Evolutionary conservation across 2,329 filamentous ascomycete species (phyloP), one percentile per base, ranked within the genome.

Genomic region (Echinosphaeria canescens): DNA sequence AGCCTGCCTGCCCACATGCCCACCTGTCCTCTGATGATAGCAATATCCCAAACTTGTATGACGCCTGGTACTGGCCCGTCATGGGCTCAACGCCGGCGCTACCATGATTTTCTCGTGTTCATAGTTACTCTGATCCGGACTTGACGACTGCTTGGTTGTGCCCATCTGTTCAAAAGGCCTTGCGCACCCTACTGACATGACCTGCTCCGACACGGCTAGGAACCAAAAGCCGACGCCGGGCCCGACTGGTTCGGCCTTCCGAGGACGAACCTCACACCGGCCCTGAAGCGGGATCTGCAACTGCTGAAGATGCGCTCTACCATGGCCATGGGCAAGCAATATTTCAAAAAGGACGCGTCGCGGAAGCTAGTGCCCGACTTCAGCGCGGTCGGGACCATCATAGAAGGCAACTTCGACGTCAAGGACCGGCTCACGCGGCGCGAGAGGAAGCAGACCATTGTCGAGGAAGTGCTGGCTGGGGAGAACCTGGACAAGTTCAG

Each of bases 341-440:
- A 85, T 41, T 91, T 91, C 58, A 90, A 85, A 47, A 95, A 93
- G 48, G 73, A 85, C 27, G 64, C 54, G 27, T 62, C 68, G 29
- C 82, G 75, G 43, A 59, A 64, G 31, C 56, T 67, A 32, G 51
- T 75, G 2, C 88, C 88, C 2, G 70, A 81, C 33, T 95, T 76
- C 44, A 90, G 78, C 13, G 80, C 91, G 40, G 68, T 92, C 15
- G 88, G 85, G 30, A 85, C 79, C 5, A 68, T 98, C 31, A 64
- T 93, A 29, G 75, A 90, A 41, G 84, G 84, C 2, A 73, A 82
- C 2, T 84, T 81, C 1, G 85, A 95, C 42, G 92, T 74, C 51
- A 81, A 73, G 54, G 84, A 64, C 42, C 69, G 85, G 29, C 59
- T 95, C 33, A 70, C 73, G 30, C 85, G 82, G 47, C 90, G 80